Evolutionary conservation across 495 filamentous ascomycete genomes (phyloP), one percentile per base, ranked within the genome.

Genomic region (Cercophora sp.): DNA sequence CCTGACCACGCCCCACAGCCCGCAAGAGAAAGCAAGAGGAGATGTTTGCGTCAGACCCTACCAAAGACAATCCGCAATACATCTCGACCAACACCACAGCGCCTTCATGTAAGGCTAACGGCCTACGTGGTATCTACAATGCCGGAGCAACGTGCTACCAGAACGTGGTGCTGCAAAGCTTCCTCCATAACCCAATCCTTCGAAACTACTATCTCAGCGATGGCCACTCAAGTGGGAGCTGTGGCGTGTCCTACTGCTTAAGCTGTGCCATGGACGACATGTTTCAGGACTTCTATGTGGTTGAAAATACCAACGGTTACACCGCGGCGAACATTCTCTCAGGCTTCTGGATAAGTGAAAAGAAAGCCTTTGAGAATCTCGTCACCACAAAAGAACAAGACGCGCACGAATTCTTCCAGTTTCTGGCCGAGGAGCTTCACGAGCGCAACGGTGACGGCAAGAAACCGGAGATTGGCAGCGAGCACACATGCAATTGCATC

Each of bases 71-170:
- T 51, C 73, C 78, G 15, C 66, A 74, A 45, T 80, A 78, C 60
- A 79, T 88, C 51, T 67, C 77, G 16, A 53, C 70, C 24, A 85
- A 88, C 61, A 83, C 84, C 9, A 77, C 72, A 5, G 63, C 75
- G 19, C 77, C 79, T 15, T 84, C 86, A 1, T 90, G 86, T 64
- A 84, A 82, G 31, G 84, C 85, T 3, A 84, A 76, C 31, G 86
- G 86, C 5, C 75, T 93, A 25, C 83, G 91, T 5, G 91, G 91
- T n/a, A 84, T 96, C 31, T 91, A 88, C 64, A 96, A 96, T 64
- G 89, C 94, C 67, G 91, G 91, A 11, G 86, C 89, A 16, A 95
- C 91, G 4, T 96, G 91, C 70, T 96, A 93, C 65, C 87, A 95
- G 78, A 91, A 88, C 55, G 90, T 95, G 24, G 85, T 96, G 39